phyloP scores from a whole-genome alignment of 164 flowering plant species.

The Houttuynia cordata region DNA sequence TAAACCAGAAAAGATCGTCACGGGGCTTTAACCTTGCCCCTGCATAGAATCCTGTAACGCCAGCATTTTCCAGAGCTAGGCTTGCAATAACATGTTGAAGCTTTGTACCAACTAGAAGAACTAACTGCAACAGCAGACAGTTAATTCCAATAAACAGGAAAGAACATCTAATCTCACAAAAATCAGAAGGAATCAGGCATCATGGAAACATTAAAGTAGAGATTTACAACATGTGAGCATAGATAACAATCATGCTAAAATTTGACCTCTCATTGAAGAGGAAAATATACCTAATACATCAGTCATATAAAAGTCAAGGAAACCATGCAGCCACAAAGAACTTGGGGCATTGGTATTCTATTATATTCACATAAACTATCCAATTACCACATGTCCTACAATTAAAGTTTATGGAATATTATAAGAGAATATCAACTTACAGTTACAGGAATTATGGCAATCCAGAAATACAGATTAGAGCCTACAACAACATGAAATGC shows the following conservation, averaged over 20 bases:
- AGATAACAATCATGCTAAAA: neutral
- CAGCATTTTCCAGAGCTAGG: conserved; percentile 78
- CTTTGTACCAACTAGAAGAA: conserved; percentile 81
- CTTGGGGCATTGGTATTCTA: neutral
- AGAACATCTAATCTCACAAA: no score
- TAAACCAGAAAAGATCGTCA: conserved; percentile 97
- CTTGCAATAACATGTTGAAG: conserved; percentile 95
- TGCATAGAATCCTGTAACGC: conserved; percentile 30
- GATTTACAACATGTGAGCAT: no score
- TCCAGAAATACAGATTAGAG: conserved; percentile 98
- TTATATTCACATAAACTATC: no score
- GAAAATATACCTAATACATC: neutral
- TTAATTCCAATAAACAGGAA: no score
- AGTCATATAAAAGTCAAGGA: no score
- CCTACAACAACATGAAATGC: conserved; percentile 39
- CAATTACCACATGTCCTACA: neutral
- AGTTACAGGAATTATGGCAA: conserved; percentile 75
- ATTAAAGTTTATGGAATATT: neutral
- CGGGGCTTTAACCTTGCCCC: conserved; percentile 65
- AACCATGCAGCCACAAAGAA: neutral
- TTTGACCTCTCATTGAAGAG: neutral
- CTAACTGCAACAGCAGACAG: conserved; percentile 49
- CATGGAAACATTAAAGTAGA: no score
- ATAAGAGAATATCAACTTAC: conserved; percentile 35
- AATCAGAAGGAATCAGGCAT: no score